Evolutionary conservation across 257 asterid species (phyloP).

Genomic region (Solanum piurae): DNA sequence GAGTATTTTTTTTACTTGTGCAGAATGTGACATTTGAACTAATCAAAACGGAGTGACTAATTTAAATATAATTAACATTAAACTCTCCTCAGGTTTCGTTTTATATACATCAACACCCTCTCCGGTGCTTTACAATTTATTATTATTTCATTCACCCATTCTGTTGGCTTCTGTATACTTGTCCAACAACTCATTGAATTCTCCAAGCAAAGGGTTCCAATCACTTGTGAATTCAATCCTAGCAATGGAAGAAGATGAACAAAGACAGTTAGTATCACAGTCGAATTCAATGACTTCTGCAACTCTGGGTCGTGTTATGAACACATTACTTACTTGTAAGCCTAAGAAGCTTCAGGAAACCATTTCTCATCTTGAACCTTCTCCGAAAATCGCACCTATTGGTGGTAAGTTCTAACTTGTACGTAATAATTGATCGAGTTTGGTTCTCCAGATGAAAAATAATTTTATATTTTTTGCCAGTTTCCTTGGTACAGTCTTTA

Average conservation of each 20-base stretch:
- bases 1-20: too few relatives aligned
- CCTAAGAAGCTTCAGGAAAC: conserved; percentile 72
- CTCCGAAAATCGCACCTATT: conserved; percentile 34
- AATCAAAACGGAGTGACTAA: neutral
- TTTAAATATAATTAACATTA: neutral
- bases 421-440: neutral
- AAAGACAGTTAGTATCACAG: conserved; percentile 5
- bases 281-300: conserved; percentile 38
- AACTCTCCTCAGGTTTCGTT: neutral
- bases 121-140: too few relatives aligned
- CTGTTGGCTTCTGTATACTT: too few relatives aligned
- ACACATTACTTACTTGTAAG: conserved; percentile 47
- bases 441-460: neutral
- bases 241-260: conserved; percentile 33
- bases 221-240: neutral
- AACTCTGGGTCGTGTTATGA: conserved; percentile 57
- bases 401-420: conserved; percentile 22
- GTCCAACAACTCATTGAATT: neutral
- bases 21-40: too few relatives aligned
- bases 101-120: too few relatives aligned
- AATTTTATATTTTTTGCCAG: conserved; percentile 8
- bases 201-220: neutral
- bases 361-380: conserved; percentile 43
- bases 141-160: too few relatives aligned
- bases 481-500: conserved; percentile 76